Evolutionary conservation across 2,329 filamentous ascomycete species (phyloP).

Genomic region (Apiospora marii): DNA sequence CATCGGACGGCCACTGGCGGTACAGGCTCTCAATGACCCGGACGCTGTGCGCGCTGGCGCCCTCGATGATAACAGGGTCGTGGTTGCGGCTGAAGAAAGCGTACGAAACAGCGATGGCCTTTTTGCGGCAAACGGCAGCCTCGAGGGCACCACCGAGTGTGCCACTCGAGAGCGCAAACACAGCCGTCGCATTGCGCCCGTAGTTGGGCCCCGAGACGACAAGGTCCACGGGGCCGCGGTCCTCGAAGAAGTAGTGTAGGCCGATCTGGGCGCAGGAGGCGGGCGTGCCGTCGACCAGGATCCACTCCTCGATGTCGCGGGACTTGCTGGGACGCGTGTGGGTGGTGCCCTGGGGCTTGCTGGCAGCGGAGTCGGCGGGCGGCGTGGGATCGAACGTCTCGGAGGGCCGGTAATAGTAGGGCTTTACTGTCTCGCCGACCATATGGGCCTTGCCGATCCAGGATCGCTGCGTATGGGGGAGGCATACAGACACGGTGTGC

Average conservation of each 20-base stretch:
- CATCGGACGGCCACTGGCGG: conserved; percentile 73
- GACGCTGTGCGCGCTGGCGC: conserved; percentile 77
- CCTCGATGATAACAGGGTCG: conserved; percentile 80
- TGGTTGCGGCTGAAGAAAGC: conserved; percentile 90
- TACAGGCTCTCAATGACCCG: conserved; percentile 81
- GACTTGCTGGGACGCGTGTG: conserved; percentile 63
- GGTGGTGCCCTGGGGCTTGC: conserved; percentile 67
- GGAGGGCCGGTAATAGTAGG: conserved; percentile 78
- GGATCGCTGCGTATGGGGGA: conserved; percentile 90
- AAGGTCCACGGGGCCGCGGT: conserved; percentile 75
- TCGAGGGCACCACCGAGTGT: conserved; percentile 81
- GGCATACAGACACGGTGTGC: conserved; percentile 88
- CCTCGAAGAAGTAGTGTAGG: conserved; percentile 79
- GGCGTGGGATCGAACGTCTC: conserved; percentile 45
- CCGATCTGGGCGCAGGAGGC: conserved; percentile 85
- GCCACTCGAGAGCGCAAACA: conserved; percentile 80
- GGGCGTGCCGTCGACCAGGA: conserved; percentile 82
- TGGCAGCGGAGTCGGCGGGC: conserved; percentile 37
- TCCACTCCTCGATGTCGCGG: conserved; percentile 75
- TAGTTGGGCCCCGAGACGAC: conserved; percentile 86
- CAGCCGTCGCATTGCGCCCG: conserved; percentile 80
- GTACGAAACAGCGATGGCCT: conserved; percentile 84
- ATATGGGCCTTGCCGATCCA: conserved; percentile 99
- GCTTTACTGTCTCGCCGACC: conserved; percentile 86
- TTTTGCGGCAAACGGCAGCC: conserved; percentile 73